These are phyloP conservation scores for Fusarium coffeatum DNA, from an alignment of 2,329 filamentous ascomycete species.

Conservation along the genomic window DNA sequence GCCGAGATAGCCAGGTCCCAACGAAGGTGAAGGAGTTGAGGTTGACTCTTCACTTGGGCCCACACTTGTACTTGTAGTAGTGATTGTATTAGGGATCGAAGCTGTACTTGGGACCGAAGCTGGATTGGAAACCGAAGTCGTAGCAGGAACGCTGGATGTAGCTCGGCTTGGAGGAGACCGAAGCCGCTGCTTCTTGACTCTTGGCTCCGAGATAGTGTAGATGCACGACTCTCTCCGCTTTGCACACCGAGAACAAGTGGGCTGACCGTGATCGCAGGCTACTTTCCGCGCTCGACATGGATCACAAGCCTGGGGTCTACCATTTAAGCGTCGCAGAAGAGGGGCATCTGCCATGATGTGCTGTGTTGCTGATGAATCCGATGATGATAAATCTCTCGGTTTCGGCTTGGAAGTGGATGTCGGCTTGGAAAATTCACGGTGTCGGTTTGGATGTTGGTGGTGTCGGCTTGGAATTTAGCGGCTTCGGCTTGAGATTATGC, in stretches of 20 bases:
- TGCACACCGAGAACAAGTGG: slow-evolving; percentile 54
- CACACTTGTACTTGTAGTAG: background rate
- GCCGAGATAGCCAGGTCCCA: slow-evolving; percentile 56
- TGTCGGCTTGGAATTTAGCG: background rate
- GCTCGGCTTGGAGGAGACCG: slow-evolving; percentile 13
- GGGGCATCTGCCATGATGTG: slow-evolving; percentile 32
- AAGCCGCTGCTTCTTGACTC: slow-evolving; percentile 31
- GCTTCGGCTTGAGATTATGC: background rate
- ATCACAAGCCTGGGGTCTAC: slow-evolving; percentile 49
- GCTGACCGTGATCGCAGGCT: slow-evolving; percentile 57
- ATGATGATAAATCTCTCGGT: slow-evolving; percentile 22
- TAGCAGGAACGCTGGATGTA: background rate
- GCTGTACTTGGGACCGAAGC: background rate
- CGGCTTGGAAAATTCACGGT: background rate
- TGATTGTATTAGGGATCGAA: background rate
- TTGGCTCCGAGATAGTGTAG: slow-evolving; percentile 47
- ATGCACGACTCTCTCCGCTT: slow-evolving; percentile 53
- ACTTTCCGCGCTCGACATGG: slow-evolving; percentile 57
- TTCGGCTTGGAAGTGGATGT: slow-evolving; percentile 20
- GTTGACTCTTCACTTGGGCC: background rate
- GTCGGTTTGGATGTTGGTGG: slow-evolving; percentile 15
- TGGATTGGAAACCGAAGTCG: background rate
- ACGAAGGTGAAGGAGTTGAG: slow-evolving; percentile 36
- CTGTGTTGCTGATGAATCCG: slow-evolving; percentile 12
- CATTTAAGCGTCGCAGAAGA: slow-evolving; percentile 46